Evolutionary conservation across 148 eudicot species (phyloP).

Genomic region (Fagopyrum tataricum): DNA sequence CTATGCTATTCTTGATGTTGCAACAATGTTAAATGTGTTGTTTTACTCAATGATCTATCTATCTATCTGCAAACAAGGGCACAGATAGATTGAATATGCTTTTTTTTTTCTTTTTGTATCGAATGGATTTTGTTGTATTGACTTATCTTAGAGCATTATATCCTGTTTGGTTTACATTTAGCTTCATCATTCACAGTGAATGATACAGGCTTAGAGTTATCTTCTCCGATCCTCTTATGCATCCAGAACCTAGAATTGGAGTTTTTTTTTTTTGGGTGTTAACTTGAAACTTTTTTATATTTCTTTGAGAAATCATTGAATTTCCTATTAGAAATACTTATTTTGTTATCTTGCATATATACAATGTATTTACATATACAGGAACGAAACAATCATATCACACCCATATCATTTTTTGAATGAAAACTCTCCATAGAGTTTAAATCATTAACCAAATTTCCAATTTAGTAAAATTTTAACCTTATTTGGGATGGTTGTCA

Average conservation of each 20-base stretch:
- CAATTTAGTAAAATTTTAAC: neutral
- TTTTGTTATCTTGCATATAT: neutral
- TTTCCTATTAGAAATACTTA: neutral
- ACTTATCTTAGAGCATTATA: neutral
- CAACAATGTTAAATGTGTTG: neutral
- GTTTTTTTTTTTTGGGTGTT: neutral
- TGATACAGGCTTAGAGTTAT: no score
- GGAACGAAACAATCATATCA: neutral
- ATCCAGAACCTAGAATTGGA: neutral
- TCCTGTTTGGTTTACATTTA: neutral
- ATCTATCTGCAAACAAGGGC: neutral
- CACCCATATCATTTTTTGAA: neutral
- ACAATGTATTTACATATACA: neutral
- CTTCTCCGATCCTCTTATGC: neutral
- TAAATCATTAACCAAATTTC: neutral
- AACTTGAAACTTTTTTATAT: neutral
- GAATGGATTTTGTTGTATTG: neutral
- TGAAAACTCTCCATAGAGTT: neutral
- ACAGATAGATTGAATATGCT: neutral
- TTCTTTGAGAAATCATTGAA: neutral
- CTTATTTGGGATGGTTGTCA: conserved; percentile 4
- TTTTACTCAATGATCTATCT: neutral
- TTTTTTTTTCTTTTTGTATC: neutral
- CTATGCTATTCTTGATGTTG: neutral
- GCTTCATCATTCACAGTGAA: neutral